These are phyloP conservation scores for Lachnellula hyalina DNA, from an alignment of 2,329 filamentous ascomycete species.

Conservation along the genomic window DNA sequence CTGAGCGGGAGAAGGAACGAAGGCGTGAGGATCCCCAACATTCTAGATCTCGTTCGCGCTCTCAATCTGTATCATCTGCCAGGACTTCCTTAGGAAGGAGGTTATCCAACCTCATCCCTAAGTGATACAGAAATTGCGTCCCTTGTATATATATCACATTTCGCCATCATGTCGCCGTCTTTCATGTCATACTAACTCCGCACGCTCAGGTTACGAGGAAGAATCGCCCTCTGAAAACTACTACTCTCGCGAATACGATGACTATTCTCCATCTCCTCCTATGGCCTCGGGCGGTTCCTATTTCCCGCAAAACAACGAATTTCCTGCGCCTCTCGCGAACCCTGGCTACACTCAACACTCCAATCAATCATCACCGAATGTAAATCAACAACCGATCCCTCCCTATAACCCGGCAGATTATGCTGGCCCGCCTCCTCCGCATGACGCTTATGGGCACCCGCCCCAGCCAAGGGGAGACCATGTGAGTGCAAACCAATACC, in stretches of 20 bases:
- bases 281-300: conserved; percentile 31
- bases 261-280: conserved; percentile 31
- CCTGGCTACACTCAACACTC: conserved; percentile 21
- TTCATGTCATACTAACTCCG: conserved; percentile 13
- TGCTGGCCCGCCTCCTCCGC: conserved; percentile 16
- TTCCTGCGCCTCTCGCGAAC: conserved; percentile 19
- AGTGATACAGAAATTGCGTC: conserved; percentile 16
- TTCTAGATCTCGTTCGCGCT: conserved; percentile 29
- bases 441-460: conserved; percentile 24
- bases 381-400: conserved; percentile 22
- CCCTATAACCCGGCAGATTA: conserved; percentile 31
- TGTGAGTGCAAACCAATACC: conserved; percentile 28
- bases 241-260: conserved; percentile 27
- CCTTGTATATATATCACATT: conserved; percentile 12
- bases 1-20: conserved; percentile 32
- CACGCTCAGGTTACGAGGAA: conserved; percentile 30
- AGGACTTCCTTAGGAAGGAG: conserved; percentile 25
- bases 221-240: conserved; percentile 28
- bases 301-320: conserved; percentile 24
- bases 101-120: conserved; percentile 30
- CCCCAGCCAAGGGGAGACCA: conserved; percentile 23
- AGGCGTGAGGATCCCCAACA: conserved; percentile 32
- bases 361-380: conserved; percentile 22
- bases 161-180: conserved; percentile 16
- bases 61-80: conserved; percentile 28